Percentiles rank a stretch among this genome's conserved stretches.
Evolutionary conservation across 352 stramenopile species (phyloP).

Genomic region (Globisporangium heterothallicum): DNA sequence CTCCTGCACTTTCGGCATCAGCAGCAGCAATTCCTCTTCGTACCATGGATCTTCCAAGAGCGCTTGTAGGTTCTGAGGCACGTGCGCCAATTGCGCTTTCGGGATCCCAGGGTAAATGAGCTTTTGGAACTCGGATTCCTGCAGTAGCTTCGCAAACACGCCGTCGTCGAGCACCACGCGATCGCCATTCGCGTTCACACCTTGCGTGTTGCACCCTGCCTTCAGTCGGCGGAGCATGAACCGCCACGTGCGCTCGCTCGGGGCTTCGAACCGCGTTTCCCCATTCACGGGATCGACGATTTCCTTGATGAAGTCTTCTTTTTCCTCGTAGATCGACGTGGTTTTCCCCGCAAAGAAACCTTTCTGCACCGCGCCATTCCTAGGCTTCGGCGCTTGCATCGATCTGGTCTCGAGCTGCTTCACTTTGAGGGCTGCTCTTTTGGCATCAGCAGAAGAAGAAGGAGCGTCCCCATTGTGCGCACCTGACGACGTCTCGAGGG

Average conservation of each 20-base stretch:
- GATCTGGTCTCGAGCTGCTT: conserved; percentile 9
- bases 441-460: conserved; percentile 63
- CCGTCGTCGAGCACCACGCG: conserved; percentile 69
- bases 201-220: conserved; percentile 42
- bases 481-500: conserved; percentile 43
- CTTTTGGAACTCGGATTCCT: conserved; percentile 62
- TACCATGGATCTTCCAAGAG: conserved; percentile 80
- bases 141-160: conserved; percentile 71
- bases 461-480: too few species aligned
- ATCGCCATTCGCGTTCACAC: conserved; percentile 50
- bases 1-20: conserved; percentile 79
- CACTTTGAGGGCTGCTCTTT: conserved; percentile 27
- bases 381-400: too few species aligned
- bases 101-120: conserved; percentile 80
- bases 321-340: conserved; percentile 60
- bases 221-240: conserved; percentile 62
- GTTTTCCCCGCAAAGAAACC: conserved; percentile 44
- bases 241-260: conserved; percentile 46
- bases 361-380: conserved; percentile 23
- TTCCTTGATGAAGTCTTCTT: conserved; percentile 35
- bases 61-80: conserved; percentile 65
- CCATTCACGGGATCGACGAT: conserved; percentile 18
- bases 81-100: conserved; percentile 51
- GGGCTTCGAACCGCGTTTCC: conserved; percentile 20
- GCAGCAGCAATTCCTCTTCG: conserved; percentile 58